These are phyloP conservation scores for Aspergillus transmontanensis DNA, from an alignment of 2,329 filamentous ascomycete genomes.

Conservation along the genomic window DNA sequence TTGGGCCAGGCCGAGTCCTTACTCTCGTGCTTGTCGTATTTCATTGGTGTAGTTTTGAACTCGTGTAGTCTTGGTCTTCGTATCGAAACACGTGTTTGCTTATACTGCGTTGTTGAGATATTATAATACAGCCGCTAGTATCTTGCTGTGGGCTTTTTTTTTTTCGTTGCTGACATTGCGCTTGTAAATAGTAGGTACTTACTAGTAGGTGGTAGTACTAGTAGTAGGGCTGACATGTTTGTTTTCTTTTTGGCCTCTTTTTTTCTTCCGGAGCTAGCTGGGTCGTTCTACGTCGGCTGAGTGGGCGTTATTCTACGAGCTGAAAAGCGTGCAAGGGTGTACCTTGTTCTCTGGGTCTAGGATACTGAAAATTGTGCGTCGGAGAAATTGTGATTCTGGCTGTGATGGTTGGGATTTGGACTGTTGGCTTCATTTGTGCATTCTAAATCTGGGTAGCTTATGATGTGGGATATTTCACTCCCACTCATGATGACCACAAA, in stretches of 20 bases:
- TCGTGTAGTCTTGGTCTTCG: neutral
- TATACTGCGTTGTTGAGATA: neutral
- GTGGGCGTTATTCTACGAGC: neutral
- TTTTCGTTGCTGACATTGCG: neutral
- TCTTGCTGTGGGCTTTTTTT: neutral
- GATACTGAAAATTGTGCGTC: neutral
- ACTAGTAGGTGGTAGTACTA: neutral
- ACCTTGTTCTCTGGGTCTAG: neutral
- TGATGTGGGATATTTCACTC: too few relatives aligned
- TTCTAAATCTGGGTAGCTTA: too few relatives aligned
- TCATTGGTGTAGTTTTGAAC: neutral
- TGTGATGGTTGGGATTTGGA: too few relatives aligned
- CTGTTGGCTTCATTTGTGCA: neutral
- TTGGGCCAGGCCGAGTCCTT: neutral
- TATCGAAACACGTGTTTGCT: conserved; percentile 4
- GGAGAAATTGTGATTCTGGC: neutral
- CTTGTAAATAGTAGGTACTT: neutral
- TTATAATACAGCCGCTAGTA: neutral
- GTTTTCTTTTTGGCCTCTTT: neutral
- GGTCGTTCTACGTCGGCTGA: neutral
- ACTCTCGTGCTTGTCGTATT: neutral
- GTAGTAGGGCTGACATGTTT: neutral
- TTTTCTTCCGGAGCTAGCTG: neutral
- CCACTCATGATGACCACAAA: neutral
- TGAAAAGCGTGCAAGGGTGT: neutral